Evolutionary conservation across 2,329 filamentous ascomycete species (phyloP), one percentile per base, ranked within the genome.

Genomic region (Diaporthe australafricana): DNA sequence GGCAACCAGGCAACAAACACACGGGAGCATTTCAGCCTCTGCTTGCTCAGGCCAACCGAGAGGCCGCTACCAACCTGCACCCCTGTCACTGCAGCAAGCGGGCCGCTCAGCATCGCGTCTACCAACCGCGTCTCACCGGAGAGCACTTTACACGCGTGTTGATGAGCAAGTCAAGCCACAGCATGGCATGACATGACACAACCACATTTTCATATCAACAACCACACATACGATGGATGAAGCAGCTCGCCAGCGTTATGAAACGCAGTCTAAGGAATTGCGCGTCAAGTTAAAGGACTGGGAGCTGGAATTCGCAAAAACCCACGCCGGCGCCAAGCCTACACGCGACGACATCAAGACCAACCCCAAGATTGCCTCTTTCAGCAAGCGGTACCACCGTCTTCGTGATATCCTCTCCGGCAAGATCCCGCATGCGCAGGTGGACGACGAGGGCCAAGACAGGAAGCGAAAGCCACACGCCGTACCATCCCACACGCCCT

Each of bases 321-420:
- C 84, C 20, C 87, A 95, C 77, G 84, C 83, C 40, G 93, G 93
- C 65, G 87, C 86, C 74, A 95, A 94, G 83, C 91, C 93, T 5
- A 85, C 87, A 63, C 88, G 92, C 71, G 88, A 90, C n/a, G 93
- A 94, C 77, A 95, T 96, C 84, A 95, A 94, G 82, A 86, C 87
- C 67, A 90, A 94, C 76, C 86, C 88, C 8, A 87, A 88, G 0
- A 94, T 95, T 77, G 92, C 91, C 47, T 85, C 85, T 57, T 95
- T 94, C 78, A 96, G 96, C 81, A 94, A 93, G 79, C 87, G 93
- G 74, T 95, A 95, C 81, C 91, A 91, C 79, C 90, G 87, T 75
- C 79, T 92, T 66, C 88, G 91, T 74, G 87, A 90, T 76, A 85
- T 89, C 56, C 82, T 91, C 72, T 80, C 86, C 1, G 88, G 89